Percentiles rank a stretch among this genome's conserved stretches.
Conservation (phyloP, 768 basidiomycete species). For the Scleroderma bovista region DNA sequence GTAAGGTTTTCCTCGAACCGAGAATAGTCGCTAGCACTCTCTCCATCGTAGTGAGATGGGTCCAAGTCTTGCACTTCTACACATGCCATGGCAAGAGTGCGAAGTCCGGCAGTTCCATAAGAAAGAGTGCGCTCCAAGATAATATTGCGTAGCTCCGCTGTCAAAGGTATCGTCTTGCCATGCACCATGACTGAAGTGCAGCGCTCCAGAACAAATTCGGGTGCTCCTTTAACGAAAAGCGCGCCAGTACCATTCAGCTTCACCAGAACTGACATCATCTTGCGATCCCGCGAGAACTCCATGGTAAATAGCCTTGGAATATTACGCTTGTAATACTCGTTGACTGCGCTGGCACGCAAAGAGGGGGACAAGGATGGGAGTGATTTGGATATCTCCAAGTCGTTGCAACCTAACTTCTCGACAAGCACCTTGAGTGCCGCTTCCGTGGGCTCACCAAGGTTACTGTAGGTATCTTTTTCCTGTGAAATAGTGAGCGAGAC, state of each 20-base stretch:
- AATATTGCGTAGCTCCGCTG: slow-evolving; percentile 48
- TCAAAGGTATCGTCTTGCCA: slow-evolving; percentile 60
- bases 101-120: slow-evolving; percentile 79
- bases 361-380: slow-evolving; percentile 51
- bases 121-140: slow-evolving; percentile 62
- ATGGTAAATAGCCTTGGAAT: slow-evolving; percentile 87
- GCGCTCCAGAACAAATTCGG: slow-evolving; percentile 89
- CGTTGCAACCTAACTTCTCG: slow-evolving; percentile 85
- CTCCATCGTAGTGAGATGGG: slow-evolving; percentile 73
- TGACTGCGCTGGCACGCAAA: slow-evolving; percentile 76
- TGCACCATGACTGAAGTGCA: slow-evolving; percentile 72
- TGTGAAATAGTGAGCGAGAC: slow-evolving; percentile 25
- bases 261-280: slow-evolving; percentile 98
- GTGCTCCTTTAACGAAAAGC: slow-evolving; percentile 93
- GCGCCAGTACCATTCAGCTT: slow-evolving; percentile 62
- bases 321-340: slow-evolving; percentile 69
- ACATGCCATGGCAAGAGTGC: slow-evolving; percentile 90
- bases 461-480: slow-evolving; percentile 76
- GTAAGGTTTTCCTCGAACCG: slow-evolving; percentile 89
- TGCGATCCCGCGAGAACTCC: slow-evolving; percentile 96
- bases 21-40: slow-evolving; percentile 75
- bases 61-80: slow-evolving; percentile 73
- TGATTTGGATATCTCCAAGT: slow-evolving; percentile 51
- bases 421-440: slow-evolving; percentile 92
- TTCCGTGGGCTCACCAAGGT: slow-evolving; percentile 95